Conservation (phyloP, 1,284 basidiomycete species). For the Microbotryum saponariae region DNA sequence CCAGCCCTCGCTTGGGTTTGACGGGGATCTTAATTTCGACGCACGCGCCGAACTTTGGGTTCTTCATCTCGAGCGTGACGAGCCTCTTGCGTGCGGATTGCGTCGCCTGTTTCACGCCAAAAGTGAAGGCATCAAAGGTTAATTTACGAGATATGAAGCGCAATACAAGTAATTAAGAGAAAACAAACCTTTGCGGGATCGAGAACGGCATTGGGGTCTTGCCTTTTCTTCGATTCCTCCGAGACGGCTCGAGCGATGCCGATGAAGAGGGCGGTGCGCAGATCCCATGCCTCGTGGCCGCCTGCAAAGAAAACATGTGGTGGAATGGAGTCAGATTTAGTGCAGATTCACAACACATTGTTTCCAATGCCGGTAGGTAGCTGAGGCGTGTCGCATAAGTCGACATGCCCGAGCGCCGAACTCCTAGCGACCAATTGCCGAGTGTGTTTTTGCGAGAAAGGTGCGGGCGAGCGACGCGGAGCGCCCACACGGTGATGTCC, state of each 20-base stretch:
- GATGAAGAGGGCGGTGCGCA: constrained; percentile 11
- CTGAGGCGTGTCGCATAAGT: neutral
- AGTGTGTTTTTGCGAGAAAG: too few species aligned
- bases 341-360: too few species aligned
- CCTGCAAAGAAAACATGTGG: neutral
- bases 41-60: constrained; percentile 12
- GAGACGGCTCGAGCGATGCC: constrained; percentile 5
- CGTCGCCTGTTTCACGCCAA: neutral
- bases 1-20: neutral
- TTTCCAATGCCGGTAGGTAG: too few species aligned
- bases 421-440: too few species aligned
- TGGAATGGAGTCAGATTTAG: too few species aligned
- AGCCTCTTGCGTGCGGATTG: constrained; percentile 1
- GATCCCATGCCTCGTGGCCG: constrained; percentile 8
- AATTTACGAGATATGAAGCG: too few species aligned
- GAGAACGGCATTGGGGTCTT: neutral
- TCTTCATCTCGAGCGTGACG: neutral
- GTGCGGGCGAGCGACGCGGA: too few species aligned
- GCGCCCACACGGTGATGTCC: too few species aligned
- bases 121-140: too few species aligned
- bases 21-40: constrained; percentile 7
- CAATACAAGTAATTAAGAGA: neutral
- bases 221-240: neutral
- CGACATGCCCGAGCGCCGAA: neutral
- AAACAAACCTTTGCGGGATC: neutral